Evolutionary conservation across 1,139 yeast species (phyloP).

Genomic region (Casaregolazyma suthepensis): DNA sequence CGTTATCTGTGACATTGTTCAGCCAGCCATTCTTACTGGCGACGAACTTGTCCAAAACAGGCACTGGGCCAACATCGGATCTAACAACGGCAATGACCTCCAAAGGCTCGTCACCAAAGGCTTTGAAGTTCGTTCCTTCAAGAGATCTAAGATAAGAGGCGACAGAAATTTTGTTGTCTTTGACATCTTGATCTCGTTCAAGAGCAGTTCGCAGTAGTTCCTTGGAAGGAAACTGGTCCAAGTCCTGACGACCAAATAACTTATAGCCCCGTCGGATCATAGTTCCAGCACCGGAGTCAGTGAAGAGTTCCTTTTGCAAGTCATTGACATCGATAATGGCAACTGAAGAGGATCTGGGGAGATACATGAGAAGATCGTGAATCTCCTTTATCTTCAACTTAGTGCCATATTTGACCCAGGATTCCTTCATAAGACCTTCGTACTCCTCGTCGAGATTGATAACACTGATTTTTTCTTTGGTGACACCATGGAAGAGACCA

Average conservation of each 20-base stretch:
- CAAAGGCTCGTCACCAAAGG: conserved; percentile 93
- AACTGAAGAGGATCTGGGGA: conserved; percentile 95
- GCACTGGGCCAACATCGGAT: conserved; percentile 41
- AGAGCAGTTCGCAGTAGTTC: conserved; percentile 73
- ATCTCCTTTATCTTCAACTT: conserved; percentile 94
- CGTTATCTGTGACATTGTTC: conserved; percentile 92
- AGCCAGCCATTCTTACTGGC: conserved; percentile 94
- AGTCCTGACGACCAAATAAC: conserved; percentile 58
- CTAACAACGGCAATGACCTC: conserved; percentile 86
- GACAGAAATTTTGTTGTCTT: conserved; percentile 64
- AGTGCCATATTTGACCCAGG: conserved; percentile 99
- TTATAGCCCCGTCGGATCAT: conserved; percentile 95
- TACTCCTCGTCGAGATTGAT: conserved; percentile 96
- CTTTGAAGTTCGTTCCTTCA: conserved; percentile 57
- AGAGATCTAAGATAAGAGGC: conserved; percentile 76
- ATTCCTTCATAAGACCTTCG: conserved; percentile 80
- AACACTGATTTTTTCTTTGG: conserved; percentile 82
- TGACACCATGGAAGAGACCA: conserved; percentile 87
- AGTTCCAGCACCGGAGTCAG: conserved; percentile 99
- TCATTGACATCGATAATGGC: conserved; percentile 95
- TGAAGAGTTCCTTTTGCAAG: conserved; percentile 91
- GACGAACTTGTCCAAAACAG: conserved; percentile 81
- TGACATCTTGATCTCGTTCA: conserved; percentile 68
- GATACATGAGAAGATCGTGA: conserved; percentile 83
- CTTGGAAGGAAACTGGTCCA: conserved; percentile 62